These are phyloP conservation scores for Thermothielavioides terrestris DNA, from an alignment of 495 filamentous ascomycete genomes.

Conservation along the genomic window DNA sequence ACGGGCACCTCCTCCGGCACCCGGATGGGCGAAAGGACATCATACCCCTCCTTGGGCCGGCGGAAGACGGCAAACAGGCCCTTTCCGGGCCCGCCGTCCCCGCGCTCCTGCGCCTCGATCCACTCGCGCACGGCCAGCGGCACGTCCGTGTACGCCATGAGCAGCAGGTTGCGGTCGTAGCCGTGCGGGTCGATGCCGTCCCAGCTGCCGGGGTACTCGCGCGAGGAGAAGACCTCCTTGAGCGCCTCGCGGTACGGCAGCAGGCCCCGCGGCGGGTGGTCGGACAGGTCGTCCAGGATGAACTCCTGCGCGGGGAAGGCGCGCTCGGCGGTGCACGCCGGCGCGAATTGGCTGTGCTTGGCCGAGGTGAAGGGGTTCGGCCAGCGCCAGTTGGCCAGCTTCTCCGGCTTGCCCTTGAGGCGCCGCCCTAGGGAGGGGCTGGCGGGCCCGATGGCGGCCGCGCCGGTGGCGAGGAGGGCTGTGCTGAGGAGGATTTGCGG, in stretches of 20 bases:
- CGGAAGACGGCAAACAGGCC: slow-evolving; percentile 27
- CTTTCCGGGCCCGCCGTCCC: slow-evolving; percentile 9
- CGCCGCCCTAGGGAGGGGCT: slow-evolving; percentile 12
- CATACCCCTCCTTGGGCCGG: slow-evolving; percentile 2
- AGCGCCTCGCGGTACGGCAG: slow-evolving; percentile 23
- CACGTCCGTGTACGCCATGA: slow-evolving; percentile 26
- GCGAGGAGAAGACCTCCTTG: slow-evolving; percentile 21
- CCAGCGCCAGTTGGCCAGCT: slow-evolving; percentile 25
- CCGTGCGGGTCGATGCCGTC: slow-evolving; percentile 31
- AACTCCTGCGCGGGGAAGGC: slow-evolving; percentile 23
- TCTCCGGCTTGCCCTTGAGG: slow-evolving; percentile 16
- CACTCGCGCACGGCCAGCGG: slow-evolving; percentile 27
- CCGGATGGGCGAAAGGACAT: slow-evolving; percentile 7
- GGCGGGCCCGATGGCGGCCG: slow-evolving; percentile 19
- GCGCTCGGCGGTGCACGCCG: slow-evolving; percentile 16
- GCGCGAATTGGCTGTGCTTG: slow-evolving; percentile 6
- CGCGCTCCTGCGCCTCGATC: slow-evolving; percentile 31
- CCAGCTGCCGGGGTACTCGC: slow-evolving; percentile 30
- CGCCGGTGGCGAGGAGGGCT: slow-evolving; percentile 11
- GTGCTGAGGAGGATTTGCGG: slow-evolving; percentile 10
- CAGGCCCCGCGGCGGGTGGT: slow-evolving; percentile 18
- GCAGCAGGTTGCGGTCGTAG: slow-evolving; percentile 27
- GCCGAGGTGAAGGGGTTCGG: slow-evolving; percentile 21
- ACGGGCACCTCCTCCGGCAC: slow-evolving; percentile 14
- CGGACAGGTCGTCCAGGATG: slow-evolving; percentile 28